phyloP scores from a whole-genome alignment of 768 basidiomycete species.

The Clathrus columnatus region DNA sequence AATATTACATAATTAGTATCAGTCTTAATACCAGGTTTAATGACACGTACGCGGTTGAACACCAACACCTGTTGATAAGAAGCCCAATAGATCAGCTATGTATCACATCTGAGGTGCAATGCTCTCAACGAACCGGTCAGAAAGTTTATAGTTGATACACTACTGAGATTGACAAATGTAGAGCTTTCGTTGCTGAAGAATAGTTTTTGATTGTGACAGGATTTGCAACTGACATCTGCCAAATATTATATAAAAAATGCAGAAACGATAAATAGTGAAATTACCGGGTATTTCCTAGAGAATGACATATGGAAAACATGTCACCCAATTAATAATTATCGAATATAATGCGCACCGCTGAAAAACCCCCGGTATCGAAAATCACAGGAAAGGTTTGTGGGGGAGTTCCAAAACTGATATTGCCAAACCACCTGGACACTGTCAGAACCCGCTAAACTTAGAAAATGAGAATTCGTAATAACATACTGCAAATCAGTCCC shows the following conservation, averaged over 20 bases:
- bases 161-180: conserved; percentile 39
- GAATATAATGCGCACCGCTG: conserved; percentile 1
- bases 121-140: conserved; percentile 30
- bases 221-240: conserved; percentile 14
- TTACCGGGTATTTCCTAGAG: conserved; percentile 3
- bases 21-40: background rate
- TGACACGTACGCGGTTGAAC: conserved; percentile 4
- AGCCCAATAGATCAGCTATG: background rate
- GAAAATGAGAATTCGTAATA: no score
- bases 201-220: conserved; percentile 36
- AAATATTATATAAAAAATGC: background rate
- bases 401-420: conserved; percentile 17
- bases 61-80: conserved; percentile 4
- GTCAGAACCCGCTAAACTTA: no score
- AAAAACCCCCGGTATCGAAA: conserved; percentile 16
- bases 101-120: background rate
- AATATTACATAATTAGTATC: background rate
- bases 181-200: conserved; percentile 42
- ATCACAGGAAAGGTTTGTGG: conserved; percentile 16
- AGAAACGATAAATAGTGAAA: background rate
- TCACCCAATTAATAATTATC: background rate
- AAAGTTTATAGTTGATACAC: conserved; percentile 38
- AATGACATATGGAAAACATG: background rate
- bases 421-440: conserved; percentile 16
- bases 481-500: no score